A percentile compares a stretch with the other conserved stretches of the same genome.
These are phyloP conservation scores for Fusarium buharicum DNA, from an alignment of 2,329 filamentous ascomycete species.

Conservation along the genomic window DNA sequence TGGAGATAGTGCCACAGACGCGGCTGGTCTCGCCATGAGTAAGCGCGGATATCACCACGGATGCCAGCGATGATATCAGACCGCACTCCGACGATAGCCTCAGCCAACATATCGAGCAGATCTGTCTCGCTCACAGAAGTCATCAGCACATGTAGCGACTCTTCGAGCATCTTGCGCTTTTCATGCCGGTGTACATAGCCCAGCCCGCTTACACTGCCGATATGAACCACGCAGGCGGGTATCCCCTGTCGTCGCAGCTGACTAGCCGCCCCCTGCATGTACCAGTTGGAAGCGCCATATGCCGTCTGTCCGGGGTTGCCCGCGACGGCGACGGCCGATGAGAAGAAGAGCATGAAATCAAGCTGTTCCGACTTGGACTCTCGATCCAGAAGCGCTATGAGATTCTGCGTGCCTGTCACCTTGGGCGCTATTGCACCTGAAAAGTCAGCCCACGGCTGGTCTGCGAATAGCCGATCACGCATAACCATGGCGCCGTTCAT, in stretches of 20 bases:
- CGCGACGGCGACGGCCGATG: not conserved
- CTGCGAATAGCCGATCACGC: not conserved
- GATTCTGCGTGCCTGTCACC: not conserved
- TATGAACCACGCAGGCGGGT: slow-evolving; percentile 33
- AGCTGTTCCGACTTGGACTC: not conserved
- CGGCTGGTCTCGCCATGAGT: too few species aligned
- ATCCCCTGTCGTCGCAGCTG: not conserved
- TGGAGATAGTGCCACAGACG: too few species aligned
- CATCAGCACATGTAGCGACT: too few species aligned
- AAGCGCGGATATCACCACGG: too few species aligned
- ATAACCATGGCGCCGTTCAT: not conserved
- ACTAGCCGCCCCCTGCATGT: not conserved
- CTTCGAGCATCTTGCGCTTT: too few species aligned
- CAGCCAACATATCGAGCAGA: too few species aligned
- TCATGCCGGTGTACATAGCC: not conserved
- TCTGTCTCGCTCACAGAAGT: too few species aligned
- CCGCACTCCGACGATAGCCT: too few species aligned
- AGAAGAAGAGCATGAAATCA: slow-evolving; percentile 1
- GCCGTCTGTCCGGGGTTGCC: not conserved
- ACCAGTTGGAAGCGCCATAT: not conserved
- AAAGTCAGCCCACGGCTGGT: not conserved
- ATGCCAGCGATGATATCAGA: too few species aligned
- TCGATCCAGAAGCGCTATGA: not conserved
- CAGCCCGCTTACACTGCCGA: slow-evolving; percentile 2
- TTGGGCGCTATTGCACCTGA: not conserved